Evolutionary conservation across 1,284 basidiomycete species (phyloP).

Genomic region (Ustilago bromivora): DNA sequence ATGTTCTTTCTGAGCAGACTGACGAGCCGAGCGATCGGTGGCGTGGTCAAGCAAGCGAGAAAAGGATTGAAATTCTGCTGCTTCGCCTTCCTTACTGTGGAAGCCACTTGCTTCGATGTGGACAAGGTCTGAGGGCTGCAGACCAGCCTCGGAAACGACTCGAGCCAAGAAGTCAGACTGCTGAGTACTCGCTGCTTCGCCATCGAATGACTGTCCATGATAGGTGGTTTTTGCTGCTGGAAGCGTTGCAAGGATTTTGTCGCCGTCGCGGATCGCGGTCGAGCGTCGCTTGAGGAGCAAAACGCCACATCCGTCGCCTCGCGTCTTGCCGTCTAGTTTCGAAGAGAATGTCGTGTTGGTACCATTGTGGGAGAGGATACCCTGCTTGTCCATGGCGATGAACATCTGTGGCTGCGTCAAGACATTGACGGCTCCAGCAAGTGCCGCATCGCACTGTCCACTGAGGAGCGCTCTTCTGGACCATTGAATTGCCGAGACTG

Average conservation of each 20-base stretch:
- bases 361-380: slow-evolving; percentile 37
- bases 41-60: not conserved
- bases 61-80: slow-evolving; percentile 44
- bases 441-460: slow-evolving; percentile 50
- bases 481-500: slow-evolving; percentile 45
- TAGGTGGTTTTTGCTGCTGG: slow-evolving; percentile 30
- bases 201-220: slow-evolving; percentile 6
- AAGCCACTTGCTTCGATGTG: slow-evolving; percentile 52
- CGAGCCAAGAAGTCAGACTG: slow-evolving; percentile 24
- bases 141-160: slow-evolving; percentile 25
- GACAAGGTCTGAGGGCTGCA: slow-evolving; percentile 11
- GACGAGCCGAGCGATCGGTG: not conserved
- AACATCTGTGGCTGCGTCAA: slow-evolving; percentile 54
- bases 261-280: slow-evolving; percentile 46
- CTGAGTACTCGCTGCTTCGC: not conserved
- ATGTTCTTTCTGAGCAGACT: not conserved
- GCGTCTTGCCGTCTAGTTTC: slow-evolving; percentile 44
- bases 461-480: slow-evolving; percentile 43
- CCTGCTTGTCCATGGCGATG: slow-evolving; percentile 54
- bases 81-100: slow-evolving; percentile 35
- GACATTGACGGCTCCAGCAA: slow-evolving; percentile 47
- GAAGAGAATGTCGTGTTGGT: slow-evolving; percentile 41
- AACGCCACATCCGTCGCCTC: slow-evolving; percentile 53
- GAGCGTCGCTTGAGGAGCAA: slow-evolving; percentile 53
- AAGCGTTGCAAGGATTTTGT: slow-evolving; percentile 47